phyloP scores from a whole-genome alignment of 73 alveolate genomes.

The Urostyla sp. region DNA sequence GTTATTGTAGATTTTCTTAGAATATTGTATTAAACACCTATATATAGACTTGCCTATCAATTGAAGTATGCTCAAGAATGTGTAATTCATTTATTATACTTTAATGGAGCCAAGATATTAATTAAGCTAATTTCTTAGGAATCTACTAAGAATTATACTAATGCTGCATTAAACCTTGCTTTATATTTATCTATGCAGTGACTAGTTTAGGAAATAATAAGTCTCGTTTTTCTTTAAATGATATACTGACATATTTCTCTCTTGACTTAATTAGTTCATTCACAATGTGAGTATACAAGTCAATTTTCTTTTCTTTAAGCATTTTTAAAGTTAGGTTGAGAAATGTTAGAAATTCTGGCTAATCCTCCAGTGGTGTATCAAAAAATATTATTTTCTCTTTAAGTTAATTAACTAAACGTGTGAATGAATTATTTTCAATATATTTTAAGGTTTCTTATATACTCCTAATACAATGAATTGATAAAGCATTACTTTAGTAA shows the following conservation, averaged over 20 bases:
- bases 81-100: constrained; percentile 50
- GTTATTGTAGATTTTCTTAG: constrained; percentile 20
- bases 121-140: constrained; percentile 38
- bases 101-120: constrained; percentile 68
- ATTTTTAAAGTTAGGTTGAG: constrained; percentile 52
- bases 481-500: too few relatives aligned
- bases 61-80: constrained; percentile 46
- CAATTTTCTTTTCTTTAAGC: constrained; percentile 50
- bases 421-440: constrained; percentile 60
- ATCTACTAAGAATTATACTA: background rate
- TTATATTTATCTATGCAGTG: background rate
- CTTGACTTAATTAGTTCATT: constrained; percentile 52
- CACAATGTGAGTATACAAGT: constrained; percentile 49
- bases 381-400: constrained; percentile 44
- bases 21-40: constrained; percentile 45
- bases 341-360: constrained; percentile 49
- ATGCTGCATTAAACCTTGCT: background rate
- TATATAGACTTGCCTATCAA: constrained; percentile 3
- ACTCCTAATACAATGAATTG: too few relatives aligned
- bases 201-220: background rate
- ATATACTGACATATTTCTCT: constrained; percentile 23
- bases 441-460: constrained; percentile 38
- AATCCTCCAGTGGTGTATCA: constrained; percentile 62
- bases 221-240: constrained; percentile 40
- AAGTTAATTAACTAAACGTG: constrained; percentile 40